Evolutionary conservation across 352 stramenopile genomes (phyloP), one percentile per base, ranked within the genome.

Genomic region (Phytopythium mirpurense): DNA sequence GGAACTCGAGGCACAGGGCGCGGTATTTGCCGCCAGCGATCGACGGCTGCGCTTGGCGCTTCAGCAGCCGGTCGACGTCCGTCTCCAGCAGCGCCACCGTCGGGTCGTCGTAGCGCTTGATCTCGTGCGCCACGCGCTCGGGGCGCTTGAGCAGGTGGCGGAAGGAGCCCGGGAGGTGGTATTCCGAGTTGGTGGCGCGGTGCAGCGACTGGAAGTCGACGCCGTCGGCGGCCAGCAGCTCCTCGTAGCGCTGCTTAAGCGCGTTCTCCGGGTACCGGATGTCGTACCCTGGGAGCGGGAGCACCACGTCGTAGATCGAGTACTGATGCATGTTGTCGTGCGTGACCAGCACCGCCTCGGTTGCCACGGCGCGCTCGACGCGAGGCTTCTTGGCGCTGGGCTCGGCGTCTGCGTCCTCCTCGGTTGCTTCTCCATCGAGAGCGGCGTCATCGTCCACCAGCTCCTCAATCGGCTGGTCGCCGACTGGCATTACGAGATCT

Each of bases 211-310:
- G 61, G 52, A 95, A 92, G 50, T 93, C 74, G 16, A 93, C 80
- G 15, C 62, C 64, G 49, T 93, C 83, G 4, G 57, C 58, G 19
- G 58, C 58, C 41, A 90, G 53, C 26, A 92, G 73, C 45, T 84
- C 68, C 3, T 90, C 67, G 46, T 90, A 93, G 0, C 68, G 68
- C 29, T 70, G 44, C 29, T 91, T 85, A 27, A 96, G 68, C 0
- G 60, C 64, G 51, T 98, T 97, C 51, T 79, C 69, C 10, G 95
- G 94, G 47, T 95, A 93, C 34, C 57, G 59, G 49, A 97, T 86
- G 60, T 89, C 93, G 57, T 93, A 96, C 15, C 96, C 96, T 8
- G 96, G 90, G 16, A 99, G 74, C 23, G 96, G 96, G n/a, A 98
- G 69, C 31, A 99, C 94, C 40, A 99, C 86, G 62, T 99, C 96